Base-by-base conservation (phyloP, 495 filamentous ascomycete species). In the Penicillium waksmanii region DNA sequence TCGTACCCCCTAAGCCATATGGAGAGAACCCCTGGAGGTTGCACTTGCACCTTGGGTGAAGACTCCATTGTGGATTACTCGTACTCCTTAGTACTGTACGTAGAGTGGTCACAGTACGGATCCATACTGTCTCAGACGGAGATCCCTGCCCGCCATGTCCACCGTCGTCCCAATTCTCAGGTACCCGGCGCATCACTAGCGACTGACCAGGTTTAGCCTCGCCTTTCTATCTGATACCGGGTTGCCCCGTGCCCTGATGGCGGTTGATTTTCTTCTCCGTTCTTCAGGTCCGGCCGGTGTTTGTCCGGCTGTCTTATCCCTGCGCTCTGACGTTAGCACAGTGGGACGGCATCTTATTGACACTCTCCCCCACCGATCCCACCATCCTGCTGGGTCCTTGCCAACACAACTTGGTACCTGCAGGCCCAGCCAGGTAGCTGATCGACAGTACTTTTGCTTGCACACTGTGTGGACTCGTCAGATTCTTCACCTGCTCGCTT, bases 81-180 rank as follows among this genome's bases (percentile, higher is more conserved):
- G 43, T 46, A 46, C 43, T 17, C 12, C 11, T n/a, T n/a, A n/a
- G 36, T 40, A 40, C 36, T 13, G 36, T 40, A 40, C 4, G 11
- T 12, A n/a, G 15, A 38, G 11, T 46, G 42, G 15, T 18, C 15
- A n/a, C n/a, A 21, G n/a, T 10, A 46, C 42, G 17, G 18, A 46
- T 56, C 43, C 42, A 38, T 38, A 38, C 36, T 38, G 51, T 42
- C 51, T 46, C 17, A 36, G 25, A 46, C 59, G 65, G 58, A 67
- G 65, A 67, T 67, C 65, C 65, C 58, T 62, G 51, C 58, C 59
- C 53, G 57, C 50, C 57, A 61, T 65, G 47, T 62, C 55, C 62
- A 65, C 57, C 18, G n/a, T 36, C 51, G 51, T 59, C 57, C 57
- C 57, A 50, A 60, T 31, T 53, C 43, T 60, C 55, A 58, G 57